phyloP scores from a whole-genome alignment of 495 filamentous ascomycete genomes.

The Daldinia childiae region DNA sequence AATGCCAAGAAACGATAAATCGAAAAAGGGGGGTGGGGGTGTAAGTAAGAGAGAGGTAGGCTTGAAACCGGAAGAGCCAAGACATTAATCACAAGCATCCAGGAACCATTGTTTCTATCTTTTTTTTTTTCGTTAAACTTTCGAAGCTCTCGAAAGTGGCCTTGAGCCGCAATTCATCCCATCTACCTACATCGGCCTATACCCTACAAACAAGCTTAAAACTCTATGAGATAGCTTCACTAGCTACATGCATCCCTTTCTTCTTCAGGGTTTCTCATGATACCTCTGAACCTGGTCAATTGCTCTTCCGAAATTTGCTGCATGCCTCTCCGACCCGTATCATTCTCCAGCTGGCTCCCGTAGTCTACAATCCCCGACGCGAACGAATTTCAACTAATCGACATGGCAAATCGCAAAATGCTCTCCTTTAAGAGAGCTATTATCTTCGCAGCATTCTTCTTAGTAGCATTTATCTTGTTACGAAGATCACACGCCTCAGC shows the following conservation, averaged over 20 bases:
- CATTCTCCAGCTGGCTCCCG: constrained; percentile 17
- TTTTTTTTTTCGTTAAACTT: constrained; percentile 23
- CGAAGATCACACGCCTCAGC: constrained; percentile 64
- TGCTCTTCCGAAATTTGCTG: constrained; percentile 15
- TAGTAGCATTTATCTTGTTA: constrained; percentile 77
- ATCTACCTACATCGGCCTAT: constrained; percentile 2
- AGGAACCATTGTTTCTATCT: constrained; percentile 14
- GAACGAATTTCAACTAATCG: background rate
- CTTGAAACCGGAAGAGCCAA: constrained; percentile 32
- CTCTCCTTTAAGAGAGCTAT: constrained; percentile 78
- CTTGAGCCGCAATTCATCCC: constrained; percentile 17
- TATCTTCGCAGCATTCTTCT: constrained; percentile 70
- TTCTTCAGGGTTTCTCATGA: constrained; percentile 7
- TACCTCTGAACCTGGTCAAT: constrained; percentile 11
- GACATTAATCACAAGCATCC: constrained; percentile 29
- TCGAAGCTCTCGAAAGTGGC: constrained; percentile 26
- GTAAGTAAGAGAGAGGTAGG: background rate
- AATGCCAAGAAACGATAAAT: constrained; percentile 24
- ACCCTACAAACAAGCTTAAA: constrained; percentile 17
- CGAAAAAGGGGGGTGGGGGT: constrained; percentile 28
- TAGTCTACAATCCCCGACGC: constrained; percentile 7
- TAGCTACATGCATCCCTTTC: constrained; percentile 18
- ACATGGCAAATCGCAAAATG: constrained; percentile 46
- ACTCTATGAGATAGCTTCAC: constrained; percentile 8
- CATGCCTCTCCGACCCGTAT: constrained; percentile 25